These are phyloP conservation scores for Carallia pectinifolia DNA, from an alignment of 345 rosid genomes.

Conservation along the genomic window DNA sequence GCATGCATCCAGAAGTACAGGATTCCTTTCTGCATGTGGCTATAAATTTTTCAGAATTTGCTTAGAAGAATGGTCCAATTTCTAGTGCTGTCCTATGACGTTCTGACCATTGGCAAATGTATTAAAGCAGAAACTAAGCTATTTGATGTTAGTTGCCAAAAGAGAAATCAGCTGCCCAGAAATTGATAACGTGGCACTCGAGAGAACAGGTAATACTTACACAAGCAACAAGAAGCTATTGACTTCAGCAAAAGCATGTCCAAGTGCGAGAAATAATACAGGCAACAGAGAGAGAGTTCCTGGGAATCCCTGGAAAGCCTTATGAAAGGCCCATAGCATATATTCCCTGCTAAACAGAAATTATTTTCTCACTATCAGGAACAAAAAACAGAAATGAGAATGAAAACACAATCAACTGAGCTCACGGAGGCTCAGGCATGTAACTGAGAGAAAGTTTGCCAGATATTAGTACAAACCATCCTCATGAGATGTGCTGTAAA, in stretches of 20 bases:
- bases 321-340: conserved; percentile 64
- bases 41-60: neutral
- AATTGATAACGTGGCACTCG: neutral
- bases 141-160: neutral
- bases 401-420: neutral
- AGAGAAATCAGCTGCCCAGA: neutral
- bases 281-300: conserved; percentile 60
- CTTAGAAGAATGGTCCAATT: neutral
- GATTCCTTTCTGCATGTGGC: neutral
- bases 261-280: conserved; percentile 60
- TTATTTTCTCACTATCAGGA: neutral
- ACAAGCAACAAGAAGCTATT: conserved; percentile 59
- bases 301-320: conserved; percentile 62
- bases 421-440: conserved; percentile 4
- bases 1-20: neutral
- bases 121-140: neutral
- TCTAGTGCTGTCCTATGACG: neutral
- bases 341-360: conserved; percentile 44
- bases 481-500: conserved; percentile 46
- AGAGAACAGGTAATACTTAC: conserved; percentile 39
- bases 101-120: neutral
- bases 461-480: conserved; percentile 43
- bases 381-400: neutral
- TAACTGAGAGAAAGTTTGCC: conserved; percentile 8
- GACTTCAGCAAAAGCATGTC: conserved; percentile 53